Base-by-base conservation (phyloP, 495 filamentous ascomycete genomes). In the Astrothelium macrocarpum region DNA sequence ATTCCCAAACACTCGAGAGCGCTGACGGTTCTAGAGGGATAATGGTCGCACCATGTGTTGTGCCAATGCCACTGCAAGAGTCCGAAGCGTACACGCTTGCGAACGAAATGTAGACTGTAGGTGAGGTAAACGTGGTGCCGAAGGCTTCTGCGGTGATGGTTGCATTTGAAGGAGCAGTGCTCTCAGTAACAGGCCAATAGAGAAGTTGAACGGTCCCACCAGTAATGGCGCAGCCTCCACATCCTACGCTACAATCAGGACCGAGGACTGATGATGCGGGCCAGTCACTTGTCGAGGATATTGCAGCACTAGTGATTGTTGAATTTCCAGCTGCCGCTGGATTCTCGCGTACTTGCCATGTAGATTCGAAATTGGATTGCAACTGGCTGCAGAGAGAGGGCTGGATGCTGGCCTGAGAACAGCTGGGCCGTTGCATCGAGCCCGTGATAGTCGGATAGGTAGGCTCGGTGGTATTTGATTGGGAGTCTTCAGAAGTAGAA, bases 41-140 rank as follows among this genome's bases (percentile, higher is more conserved):
- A 59, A 65, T 46, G 39, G 59, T 60, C 26, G 45, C 11, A 18
- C 20, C 60, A 49, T 43, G 31, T 3, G 58, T 46, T 10, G 25
- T 16, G 5, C 63, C 63, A 46, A 65, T 25, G 16, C 23, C 53
- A 26, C 53, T 60, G 63, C 63, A 65, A 10, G 63, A 65, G 45
- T 65, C 39, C 1, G 63, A 65, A 26, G 63, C 63, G 43, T 61
- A 61, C 2, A 65, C 18, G 12, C 32, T 46, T 1, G 26, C 58
- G 32, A 61, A 61, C 2, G 63, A 65, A 45, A 65, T 32, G 63
- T 65, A 65, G 14, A 64, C 31, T 4, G 56, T 64, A 1, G 62
- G 62, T 14, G 62, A 64, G 28, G 62, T 64, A 25, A 65, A 65
- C 2, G 45, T 34, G 2, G 34, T 53, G 12, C 31, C 39, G 12